Base-by-base conservation (phyloP, 1,284 basidiomycete species). In the Cryptococcus jaspeensis region DNA sequence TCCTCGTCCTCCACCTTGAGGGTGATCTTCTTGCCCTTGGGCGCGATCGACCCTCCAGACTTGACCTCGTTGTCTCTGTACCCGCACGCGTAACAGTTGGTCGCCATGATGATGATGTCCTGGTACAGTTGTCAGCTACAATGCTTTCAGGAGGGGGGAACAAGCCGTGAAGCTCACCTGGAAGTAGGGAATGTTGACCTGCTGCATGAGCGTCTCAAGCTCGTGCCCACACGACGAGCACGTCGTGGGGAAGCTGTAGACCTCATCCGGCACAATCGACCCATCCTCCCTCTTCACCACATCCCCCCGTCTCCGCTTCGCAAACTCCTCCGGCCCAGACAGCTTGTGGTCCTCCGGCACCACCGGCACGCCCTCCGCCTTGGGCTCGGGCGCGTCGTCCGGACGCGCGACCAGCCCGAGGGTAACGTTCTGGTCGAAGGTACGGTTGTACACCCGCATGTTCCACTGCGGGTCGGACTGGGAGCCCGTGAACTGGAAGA, bases 21-120 rank as follows among this genome's bases (percentile, higher is more conserved):
- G 0, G 84, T 91, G 58, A 98, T 91, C 59, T 84, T 85, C 75
- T 91, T 93, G 35, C 94, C 95, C 68, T 87, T 81, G 5, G 84
- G 83, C 1, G 92, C 89, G 55, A 98, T 92, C 1, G 92, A 92
- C 1, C 87, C 81, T 23, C 95, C 92, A 7, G 91, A 90, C 77
- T 99, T 99, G 71, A 99, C 89, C 79, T 99, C 95, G 73, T 96
- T 98, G 79, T 99, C 95, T 64, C 92, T 84, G 79, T 98, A 99
- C 1, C 95, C 95, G 76, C 95, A 99, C 54, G 81, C 78, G 54
- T 92, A 90, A 77, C 96, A 99, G 73, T 97, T 96, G 25, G 94
- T 95, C 25, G 94, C 96, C 95, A 99, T 99, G 79, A 99, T 94
- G 61, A 99, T 81, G 59, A 95, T 89, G 71, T 99, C 93, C 89